Base-by-base conservation (phyloP, 768 basidiomycete species). In the Macrolepiota fuliginosa region DNA sequence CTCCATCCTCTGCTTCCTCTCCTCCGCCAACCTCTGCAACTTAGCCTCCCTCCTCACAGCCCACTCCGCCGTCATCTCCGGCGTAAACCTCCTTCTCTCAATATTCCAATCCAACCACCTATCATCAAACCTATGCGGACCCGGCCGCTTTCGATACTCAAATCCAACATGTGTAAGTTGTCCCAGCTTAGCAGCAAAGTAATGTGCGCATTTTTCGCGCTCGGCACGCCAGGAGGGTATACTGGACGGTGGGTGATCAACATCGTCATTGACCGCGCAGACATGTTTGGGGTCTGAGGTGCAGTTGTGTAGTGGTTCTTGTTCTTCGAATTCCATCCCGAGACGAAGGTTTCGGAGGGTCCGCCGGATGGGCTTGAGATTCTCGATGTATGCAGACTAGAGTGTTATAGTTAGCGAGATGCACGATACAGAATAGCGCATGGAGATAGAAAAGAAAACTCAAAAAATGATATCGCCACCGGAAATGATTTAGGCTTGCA, bases 61-160 rank as follows among this genome's bases (percentile, higher is more conserved):
- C 58, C n/a, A 52, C 63, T 77, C 74, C 11, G 52, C 47, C 12
- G 75, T 56, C 50, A 51, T 61, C 29, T 74, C 58, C 13, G 36
- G 53, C 37, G 64, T 65, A 46, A 67, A 64, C 1, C 60, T 61
- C 10, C 61, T 62, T 32, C 76, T 68, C 29, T 70, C 69, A 22
- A 80, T 65, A 47, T 72, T 72, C 60, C 71, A 79, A 63, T 79
- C 78, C 51, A 79, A 58, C 78, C 78, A 80, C 19, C 72, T 68
- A 62, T 80, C 79, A 59, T 80, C 77, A 56, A 74, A 77, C 42
- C 75, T 66, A 62, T 77, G 75, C 7, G 72, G 73, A 13, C 77
- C 77, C 1, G 74, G 73, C 32, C 74, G 69, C 58, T 73, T 75
- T 51, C 78, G 69, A 62, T 79, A 80, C 67, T 79, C 76, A 50